These are phyloP conservation scores for Clonostachys solani DNA, from an alignment of 2,329 filamentous ascomycete species.

Conservation along the genomic window DNA sequence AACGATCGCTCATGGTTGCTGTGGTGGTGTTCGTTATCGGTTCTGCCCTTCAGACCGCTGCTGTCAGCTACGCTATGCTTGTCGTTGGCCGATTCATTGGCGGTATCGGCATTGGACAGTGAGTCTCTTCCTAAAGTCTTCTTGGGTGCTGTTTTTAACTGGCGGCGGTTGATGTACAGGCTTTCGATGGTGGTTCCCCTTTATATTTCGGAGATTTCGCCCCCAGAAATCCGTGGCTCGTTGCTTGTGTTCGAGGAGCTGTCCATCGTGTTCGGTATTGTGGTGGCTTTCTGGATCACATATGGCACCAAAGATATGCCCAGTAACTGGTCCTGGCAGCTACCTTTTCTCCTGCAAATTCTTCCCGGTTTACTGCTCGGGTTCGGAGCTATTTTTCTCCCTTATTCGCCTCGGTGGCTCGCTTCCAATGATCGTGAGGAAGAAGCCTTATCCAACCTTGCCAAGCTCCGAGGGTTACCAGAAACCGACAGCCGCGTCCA, in stretches of 20 bases:
- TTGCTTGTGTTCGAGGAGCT: constrained; percentile 38
- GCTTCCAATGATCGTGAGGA: constrained; percentile 18
- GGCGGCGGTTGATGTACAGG: neutral
- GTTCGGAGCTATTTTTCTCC: constrained; percentile 4
- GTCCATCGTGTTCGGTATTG: constrained; percentile 34
- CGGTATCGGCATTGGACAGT: constrained; percentile 34
- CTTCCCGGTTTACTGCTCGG: constrained; percentile 35
- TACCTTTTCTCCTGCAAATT: constrained; percentile 35
- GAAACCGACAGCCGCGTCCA: constrained; percentile 34
- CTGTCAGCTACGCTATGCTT: constrained; percentile 29
- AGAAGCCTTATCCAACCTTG: constrained; percentile 28
- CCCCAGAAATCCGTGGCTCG: constrained; percentile 41
- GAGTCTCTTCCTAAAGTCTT: too few relatives aligned
- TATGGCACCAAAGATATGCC: constrained; percentile 5
- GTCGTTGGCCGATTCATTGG: constrained; percentile 37
- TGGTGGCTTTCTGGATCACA: constrained; percentile 34
- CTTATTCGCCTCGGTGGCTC: constrained; percentile 1
- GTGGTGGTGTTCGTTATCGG: constrained; percentile 32
- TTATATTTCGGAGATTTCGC: constrained; percentile 42
- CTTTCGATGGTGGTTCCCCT: constrained; percentile 33
- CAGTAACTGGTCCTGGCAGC: constrained; percentile 22
- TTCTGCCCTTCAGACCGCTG: constrained; percentile 36
- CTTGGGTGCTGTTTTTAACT: too few relatives aligned
- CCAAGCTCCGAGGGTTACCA: constrained; percentile 33
- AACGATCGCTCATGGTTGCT: constrained; percentile 26